Percentiles rank a stretch among this genome's conserved stretches.
These are phyloP conservation scores for Dendrothele bispora DNA, from an alignment of 768 basidiomycete species.

Conservation along the genomic window DNA sequence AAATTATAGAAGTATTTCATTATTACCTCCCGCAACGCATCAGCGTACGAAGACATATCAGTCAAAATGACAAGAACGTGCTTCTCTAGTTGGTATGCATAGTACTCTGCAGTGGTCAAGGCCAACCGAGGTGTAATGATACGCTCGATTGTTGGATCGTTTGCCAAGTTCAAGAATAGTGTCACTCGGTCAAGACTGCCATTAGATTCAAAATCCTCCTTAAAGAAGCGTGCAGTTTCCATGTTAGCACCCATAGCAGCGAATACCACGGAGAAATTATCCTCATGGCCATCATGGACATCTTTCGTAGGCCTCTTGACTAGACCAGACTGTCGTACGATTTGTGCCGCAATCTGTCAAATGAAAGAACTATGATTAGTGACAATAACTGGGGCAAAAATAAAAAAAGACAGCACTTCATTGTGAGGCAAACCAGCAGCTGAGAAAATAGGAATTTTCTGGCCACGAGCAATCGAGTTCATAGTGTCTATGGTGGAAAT, in stretches of 20 bases:
- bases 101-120: conserved; percentile 98
- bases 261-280: conserved; percentile 99
- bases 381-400: conserved; percentile 5
- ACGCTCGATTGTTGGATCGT: conserved; percentile 99
- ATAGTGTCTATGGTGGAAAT: conserved; percentile 97
- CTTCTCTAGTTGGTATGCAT: conserved; percentile 99
- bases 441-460: conserved; percentile 99
- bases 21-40: conserved; percentile 89
- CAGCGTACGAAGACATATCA: conserved; percentile 98
- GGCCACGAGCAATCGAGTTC: conserved; percentile 99
- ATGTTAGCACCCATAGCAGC: conserved; percentile 99
- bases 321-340: conserved; percentile 97
- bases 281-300: conserved; percentile 98
- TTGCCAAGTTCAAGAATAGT: conserved; percentile 97
- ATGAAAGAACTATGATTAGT: conserved; percentile 5
- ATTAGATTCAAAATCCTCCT: conserved; percentile 99
- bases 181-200: conserved; percentile 97
- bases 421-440: conserved; percentile 99
- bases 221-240: conserved; percentile 99
- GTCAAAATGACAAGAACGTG: conserved; percentile 99
- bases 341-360: conserved; percentile 94
- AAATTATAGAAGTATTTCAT: conserved; percentile 14
- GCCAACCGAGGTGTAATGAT: conserved; percentile 99
- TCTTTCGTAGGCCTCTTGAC: conserved; percentile 97
- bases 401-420: conserved; percentile 56